Evolutionary conservation across 768 basidiomycete genomes (phyloP).

Genomic region (Exidia glandulosa): DNA sequence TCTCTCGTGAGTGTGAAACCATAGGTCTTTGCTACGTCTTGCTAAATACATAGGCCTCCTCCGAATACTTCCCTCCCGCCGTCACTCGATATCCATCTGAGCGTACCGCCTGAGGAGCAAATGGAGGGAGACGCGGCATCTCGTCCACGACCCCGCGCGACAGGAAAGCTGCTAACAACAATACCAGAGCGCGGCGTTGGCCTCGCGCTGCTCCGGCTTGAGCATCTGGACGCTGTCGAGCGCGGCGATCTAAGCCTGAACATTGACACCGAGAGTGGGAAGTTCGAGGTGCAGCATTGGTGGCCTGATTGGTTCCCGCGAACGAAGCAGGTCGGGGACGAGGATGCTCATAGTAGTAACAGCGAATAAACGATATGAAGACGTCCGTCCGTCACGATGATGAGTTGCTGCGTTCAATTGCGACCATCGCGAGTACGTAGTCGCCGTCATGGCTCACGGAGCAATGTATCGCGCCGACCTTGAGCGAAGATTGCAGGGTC

Average conservation of each 20-base stretch:
- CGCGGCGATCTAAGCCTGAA: slow-evolving; percentile 36
- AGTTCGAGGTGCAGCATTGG: slow-evolving; percentile 35
- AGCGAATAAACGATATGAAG: neutral
- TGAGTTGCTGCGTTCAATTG: slow-evolving; percentile 32
- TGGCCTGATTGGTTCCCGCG: slow-evolving; percentile 51
- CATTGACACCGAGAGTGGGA: slow-evolving; percentile 14
- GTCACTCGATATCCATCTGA: neutral
- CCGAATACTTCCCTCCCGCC: neutral
- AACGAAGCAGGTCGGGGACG: slow-evolving; percentile 50
- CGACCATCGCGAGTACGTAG: slow-evolving; percentile 57
- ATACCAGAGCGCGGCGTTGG: slow-evolving; percentile 39
- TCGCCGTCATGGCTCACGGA: slow-evolving; percentile 80
- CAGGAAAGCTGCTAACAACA: slow-evolving; percentile 63
- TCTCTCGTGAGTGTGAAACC: slow-evolving; percentile 21
- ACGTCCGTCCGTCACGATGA: neutral
- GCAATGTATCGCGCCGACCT: slow-evolving; percentile 38
- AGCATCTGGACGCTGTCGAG: slow-evolving; percentile 51
- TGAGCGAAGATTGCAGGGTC: neutral
- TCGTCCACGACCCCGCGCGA: slow-evolving; percentile 51
- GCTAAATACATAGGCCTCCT: neutral
- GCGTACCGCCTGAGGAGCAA: neutral
- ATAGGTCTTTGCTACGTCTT: neutral
- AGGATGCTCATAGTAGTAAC: slow-evolving; percentile 3
- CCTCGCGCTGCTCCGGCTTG: slow-evolving; percentile 69
- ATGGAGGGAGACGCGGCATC: slow-evolving; percentile 9